Evolutionary conservation across 345 rosid genomes (phyloP), one percentile per base, ranked within the genome.

Genomic region (Pugionium dolabratum): DNA sequence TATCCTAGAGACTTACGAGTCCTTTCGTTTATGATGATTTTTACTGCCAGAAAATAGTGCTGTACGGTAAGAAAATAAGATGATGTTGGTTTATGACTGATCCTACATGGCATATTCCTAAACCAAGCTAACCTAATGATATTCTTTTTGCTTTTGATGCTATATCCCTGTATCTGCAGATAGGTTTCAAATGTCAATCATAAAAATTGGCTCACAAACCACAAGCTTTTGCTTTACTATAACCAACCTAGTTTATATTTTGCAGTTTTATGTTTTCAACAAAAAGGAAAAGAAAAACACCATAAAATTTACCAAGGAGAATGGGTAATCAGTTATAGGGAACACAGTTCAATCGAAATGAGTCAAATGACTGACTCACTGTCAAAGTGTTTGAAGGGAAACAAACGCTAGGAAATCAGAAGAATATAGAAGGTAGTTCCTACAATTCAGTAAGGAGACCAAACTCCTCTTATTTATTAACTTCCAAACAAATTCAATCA

Each of bases 1-100:
- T 69, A 82, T 48, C 87, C 93, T 53, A 75, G 49, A 66, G 81
- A 76, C 62, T 71, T 76, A 67, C 55, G 60, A n/a, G 79, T 70
- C 53, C 48, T 66, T 55, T 74, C 77, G 10, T 81, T 81, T 54
- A 48, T 7, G 34, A 78, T 75, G 51, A 86, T 71, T 59, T 81
- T 66, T 29, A 81, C 89, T 83, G 81, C 71, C 56, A 53, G 11
- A 1, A 44, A 2, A 25, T 1, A 35, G 18, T 29, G 58, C 28
- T 18, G n/a, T 4, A 27, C 29, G 7, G 25, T 65, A 35, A 28
- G 50, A 39, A 41, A 58, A 25, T 4, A 33, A 52, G 35, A 42
- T 6, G 1, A 9, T 46, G 73, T 32, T 49, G 25, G 66, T 54
- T 72, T 72, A 52, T 39, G 9, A 53, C n/a, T 35, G n/a, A 32